phyloP scores from a whole-genome alignment of 1,284 basidiomycete species.

The Cutaneotrichosporon mucoides region DNA sequence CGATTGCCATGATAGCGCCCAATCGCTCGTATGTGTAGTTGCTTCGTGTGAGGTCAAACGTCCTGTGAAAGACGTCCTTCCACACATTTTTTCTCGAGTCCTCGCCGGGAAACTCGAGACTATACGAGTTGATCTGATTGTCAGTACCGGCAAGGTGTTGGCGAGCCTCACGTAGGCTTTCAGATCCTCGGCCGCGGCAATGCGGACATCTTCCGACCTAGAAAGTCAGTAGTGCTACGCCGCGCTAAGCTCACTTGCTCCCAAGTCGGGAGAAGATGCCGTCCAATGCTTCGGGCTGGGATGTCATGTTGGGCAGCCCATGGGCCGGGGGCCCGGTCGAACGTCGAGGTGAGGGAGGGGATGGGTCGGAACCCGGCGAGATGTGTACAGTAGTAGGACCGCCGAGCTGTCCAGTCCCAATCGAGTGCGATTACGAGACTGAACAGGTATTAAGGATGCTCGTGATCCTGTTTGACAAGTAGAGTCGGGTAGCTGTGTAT shows the following conservation, averaged over 20 bases:
- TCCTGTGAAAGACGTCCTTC: constrained; percentile 52
- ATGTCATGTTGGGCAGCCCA: constrained; percentile 30
- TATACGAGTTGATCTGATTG: constrained; percentile 35
- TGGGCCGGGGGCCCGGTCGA: constrained; percentile 4
- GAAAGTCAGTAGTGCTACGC: not conserved
- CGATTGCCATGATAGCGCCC: constrained; percentile 52
- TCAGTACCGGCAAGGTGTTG: no score
- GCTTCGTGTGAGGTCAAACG: constrained; percentile 53
- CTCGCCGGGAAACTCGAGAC: constrained; percentile 44
- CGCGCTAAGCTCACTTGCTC: constrained; percentile 27
- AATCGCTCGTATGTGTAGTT: constrained; percentile 50
- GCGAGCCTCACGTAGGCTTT: constrained; percentile 25
- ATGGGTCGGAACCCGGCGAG: not conserved
- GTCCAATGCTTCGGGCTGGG: constrained; percentile 43
- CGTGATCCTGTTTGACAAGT: no score
- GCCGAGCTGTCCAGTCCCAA: no score
- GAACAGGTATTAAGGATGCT: no score
- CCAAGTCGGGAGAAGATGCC: constrained; percentile 40
- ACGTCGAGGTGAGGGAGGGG: not conserved
- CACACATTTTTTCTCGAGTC: constrained; percentile 45
- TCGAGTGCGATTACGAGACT: no score
- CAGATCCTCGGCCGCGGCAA: constrained; percentile 28
- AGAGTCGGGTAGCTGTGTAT: no score
- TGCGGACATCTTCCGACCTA: constrained; percentile 18
- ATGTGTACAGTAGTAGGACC: no score